Base-by-base conservation (phyloP, 2,329 filamentous ascomycete genomes). In the Fusarium sp. region DNA sequence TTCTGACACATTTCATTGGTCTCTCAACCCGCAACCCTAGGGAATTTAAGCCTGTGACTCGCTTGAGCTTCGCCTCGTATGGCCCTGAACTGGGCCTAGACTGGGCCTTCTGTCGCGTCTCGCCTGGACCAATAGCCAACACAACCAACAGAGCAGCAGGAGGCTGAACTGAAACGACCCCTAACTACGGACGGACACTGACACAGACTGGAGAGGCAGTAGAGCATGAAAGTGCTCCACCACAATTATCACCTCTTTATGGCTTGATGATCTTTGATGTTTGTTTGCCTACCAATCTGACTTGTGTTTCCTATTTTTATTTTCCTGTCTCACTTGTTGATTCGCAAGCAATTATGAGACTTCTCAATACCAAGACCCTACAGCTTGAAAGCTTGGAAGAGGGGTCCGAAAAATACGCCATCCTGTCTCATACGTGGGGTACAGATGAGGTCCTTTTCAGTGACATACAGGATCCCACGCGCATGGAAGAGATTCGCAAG, bases 391-490 rank as follows among this genome's bases (percentile, higher is more conserved):
- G 46, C 45, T 57, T 66, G 29, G 76, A 66, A 42, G 73, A 61
- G 41, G 48, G 63, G 45, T 57, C 68, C 42, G 63, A 62, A 57
- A 70, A 64, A 44, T 77, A 77, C 61, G 76, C 76, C 62, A 76
- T 77, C 44, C 56, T 77, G 66, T 77, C 76, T 44, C 76, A 77
- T 69, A 77, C 76, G 46, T 77, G 76, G 76, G 75, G 66, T 54
- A 55, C 58, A 35, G 74, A 77, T 63, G 76, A 77, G 65, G 69
- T 77, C 49, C 63, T 74, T 44, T 77, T 71, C 44, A 56, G 69
- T 60, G 74, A 77, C 60, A 67, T 77, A 35, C 67, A 62, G 65
- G 52, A 66, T 63, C 57, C 62, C 37, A 49, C 72, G 62, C 73
- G 70, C 33, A 68, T 75, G 70, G 61, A 63, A 37, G 66, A 75